phyloP scores from a whole-genome alignment of 495 filamentous ascomycete species.

The Daldinia bambusicola region DNA sequence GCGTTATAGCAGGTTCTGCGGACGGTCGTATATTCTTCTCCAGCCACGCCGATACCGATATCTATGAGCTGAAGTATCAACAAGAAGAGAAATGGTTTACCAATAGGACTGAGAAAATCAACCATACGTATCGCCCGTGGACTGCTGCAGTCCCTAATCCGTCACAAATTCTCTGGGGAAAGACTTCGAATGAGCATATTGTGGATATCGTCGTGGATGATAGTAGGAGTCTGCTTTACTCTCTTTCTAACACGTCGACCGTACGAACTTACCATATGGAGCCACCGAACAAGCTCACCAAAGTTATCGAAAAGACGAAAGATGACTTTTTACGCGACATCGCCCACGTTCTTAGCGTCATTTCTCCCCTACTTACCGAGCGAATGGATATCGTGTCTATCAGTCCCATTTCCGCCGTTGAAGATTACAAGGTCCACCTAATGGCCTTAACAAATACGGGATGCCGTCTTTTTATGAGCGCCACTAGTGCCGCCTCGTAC shows the following conservation, averaged over 20 bases:
- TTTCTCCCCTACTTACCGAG: constrained; percentile 72
- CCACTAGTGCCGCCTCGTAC: constrained; percentile 79
- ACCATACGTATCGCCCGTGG: constrained; percentile 83
- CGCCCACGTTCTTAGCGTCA: constrained; percentile 76
- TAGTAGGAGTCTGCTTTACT: constrained; percentile 86
- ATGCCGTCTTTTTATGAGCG: constrained; percentile 90
- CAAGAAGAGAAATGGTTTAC: constrained; percentile 97
- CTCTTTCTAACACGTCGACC: constrained; percentile 83
- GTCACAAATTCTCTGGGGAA: constrained; percentile 47
- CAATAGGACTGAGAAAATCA: constrained; percentile 80
- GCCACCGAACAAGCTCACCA: constrained; percentile 58
- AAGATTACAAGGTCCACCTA: constrained; percentile 85
- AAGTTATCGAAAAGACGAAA: constrained; percentile 66
- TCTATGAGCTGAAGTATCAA: constrained; percentile 94
- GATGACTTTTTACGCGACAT: constrained; percentile 69
- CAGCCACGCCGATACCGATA: constrained; percentile 80
- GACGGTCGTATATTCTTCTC: constrained; percentile 92
- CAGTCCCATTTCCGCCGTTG: constrained; percentile 79
- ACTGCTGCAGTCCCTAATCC: constrained; percentile 72
- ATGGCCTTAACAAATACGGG: constrained; percentile 92
- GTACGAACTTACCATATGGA: constrained; percentile 88
- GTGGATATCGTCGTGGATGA: constrained; percentile 87
- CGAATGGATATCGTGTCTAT: constrained; percentile 80
- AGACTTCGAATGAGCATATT: constrained; percentile 65
- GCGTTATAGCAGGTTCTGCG: constrained; percentile 79